Base-by-base conservation (phyloP, 2,329 filamentous ascomycete genomes). In the Aspergillus texensis region DNA sequence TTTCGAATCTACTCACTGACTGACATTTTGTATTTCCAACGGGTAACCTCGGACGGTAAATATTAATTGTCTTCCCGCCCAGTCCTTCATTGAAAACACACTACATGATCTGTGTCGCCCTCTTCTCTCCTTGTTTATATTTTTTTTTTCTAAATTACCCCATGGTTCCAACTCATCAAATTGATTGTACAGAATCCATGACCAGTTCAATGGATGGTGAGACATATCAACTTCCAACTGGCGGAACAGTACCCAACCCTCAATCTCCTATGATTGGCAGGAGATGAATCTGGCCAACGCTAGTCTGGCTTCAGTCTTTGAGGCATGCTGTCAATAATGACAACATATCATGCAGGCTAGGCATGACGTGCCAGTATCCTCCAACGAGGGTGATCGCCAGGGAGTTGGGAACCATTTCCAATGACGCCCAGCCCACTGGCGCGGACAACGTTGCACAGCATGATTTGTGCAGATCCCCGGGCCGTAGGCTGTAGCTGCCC, bases 391-490 rank as follows among this genome's bases (percentile, higher is more conserved):
- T 41, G 60, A 63, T 55, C 57, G 62, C 50, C 58, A 53, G 60
- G 59, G 63, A 62, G 55, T 61, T 67, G 54, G 61, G 59, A 60
- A 32, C 57, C 55, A 58, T 64, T 62, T 64, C 43, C 57, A 57
- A 62, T 62, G 62, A 61, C 52, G 56, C 53, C 60, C 61, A 57
- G 59, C 65, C 52, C 57, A 62, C 62, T 66, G 61, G 60, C 57
- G 63, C 62, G 52, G 61, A 46, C 63, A 63, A 69, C 61, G 65
- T 70, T 65, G 65, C 69, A 70, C 69, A 26, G 60, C 67, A 63
- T 65, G 67, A 65, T 68, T 67, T 67, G 67, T 65, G 64, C 67
- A 67, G 64, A 63, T 62, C 65, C 54, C 55, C 52, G 32, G 52
- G 32, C 52, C 52, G 52, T 55, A 55, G 52, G 21, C 52, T 55